These are phyloP conservation scores for Suhomyces chickasaworum DNA, from an alignment of 1,139 yeast genomes.

Conservation along the genomic window DNA sequence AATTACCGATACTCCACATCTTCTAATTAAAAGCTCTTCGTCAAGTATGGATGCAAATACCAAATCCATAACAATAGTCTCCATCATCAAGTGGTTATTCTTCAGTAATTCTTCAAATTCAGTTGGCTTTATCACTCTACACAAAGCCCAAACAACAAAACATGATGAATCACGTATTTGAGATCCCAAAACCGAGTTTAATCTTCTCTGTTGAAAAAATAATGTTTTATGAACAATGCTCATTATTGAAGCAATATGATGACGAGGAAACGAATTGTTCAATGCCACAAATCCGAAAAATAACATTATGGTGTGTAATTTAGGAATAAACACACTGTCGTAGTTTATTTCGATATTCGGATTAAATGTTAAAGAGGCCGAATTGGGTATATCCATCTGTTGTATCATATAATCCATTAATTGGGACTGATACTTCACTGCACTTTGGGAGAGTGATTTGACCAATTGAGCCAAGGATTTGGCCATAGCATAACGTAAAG, in stretches of 20 bases:
- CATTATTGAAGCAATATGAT: conserved; percentile 28
- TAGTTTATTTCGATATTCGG: conserved; percentile 21
- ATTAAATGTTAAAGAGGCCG: conserved; percentile 7
- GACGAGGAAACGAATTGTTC: conserved; percentile 30
- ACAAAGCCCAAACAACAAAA: conserved; percentile 57
- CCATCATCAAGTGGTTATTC: conserved; percentile 24
- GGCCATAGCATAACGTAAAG: conserved; percentile 40
- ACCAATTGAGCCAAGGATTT: conserved; percentile 35
- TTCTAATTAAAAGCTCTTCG: conserved; percentile 67
- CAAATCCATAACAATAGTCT: conserved; percentile 42
- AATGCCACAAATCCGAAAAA: conserved; percentile 40
- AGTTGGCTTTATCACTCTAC: conserved; percentile 23
- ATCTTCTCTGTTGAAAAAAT: conserved; percentile 53
- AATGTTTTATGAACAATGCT: conserved; percentile 47
- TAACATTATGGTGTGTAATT: conserved; percentile 39
- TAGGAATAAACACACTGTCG: conserved; percentile 29
- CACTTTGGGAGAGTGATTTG: conserved; percentile 22
- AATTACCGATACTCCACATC: conserved; percentile 84
- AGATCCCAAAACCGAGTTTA: conserved; percentile 57
- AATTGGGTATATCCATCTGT: conserved; percentile 24
- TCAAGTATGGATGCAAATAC: conserved; percentile 65
- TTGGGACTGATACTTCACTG: conserved; percentile 41
- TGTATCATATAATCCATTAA: conserved; percentile 29
- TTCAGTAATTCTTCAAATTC: conserved; percentile 14
- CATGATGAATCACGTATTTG: conserved; percentile 85